A percentile compares a stretch with the other conserved stretches of the same genome.
Conservation (phyloP, 2,329 filamentous ascomycete species). For the Tolypocladium guangdongense region DNA sequence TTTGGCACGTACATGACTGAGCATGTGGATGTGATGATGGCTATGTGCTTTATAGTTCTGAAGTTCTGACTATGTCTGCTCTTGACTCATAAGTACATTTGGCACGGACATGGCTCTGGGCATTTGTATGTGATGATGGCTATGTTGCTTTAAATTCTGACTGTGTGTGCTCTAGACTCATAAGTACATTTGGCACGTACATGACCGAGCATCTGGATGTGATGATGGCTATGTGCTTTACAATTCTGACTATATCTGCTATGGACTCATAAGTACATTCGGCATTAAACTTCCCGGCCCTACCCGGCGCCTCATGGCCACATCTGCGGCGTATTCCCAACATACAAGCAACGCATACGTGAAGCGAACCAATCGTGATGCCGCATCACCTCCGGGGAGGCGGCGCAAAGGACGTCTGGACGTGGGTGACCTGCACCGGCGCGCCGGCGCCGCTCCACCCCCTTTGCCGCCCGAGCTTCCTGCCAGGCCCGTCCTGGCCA, state of each 20-base stretch:
- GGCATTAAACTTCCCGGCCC: background rate
- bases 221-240: background rate
- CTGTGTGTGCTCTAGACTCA: too few relatives aligned
- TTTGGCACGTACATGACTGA: too few relatives aligned
- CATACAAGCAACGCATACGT: background rate
- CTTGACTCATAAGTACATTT: too few relatives aligned
- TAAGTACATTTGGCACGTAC: too few relatives aligned
- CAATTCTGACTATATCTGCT: background rate
- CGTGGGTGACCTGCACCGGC: conserved; percentile 24
- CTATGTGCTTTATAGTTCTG: too few relatives aligned
- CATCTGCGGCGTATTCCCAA: background rate
- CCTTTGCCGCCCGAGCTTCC: background rate
- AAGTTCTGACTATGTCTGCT: too few relatives aligned
- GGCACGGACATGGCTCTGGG: too few relatives aligned
- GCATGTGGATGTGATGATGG: too few relatives aligned
- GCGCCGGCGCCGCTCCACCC: conserved; percentile 13
- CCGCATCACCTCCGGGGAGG: conserved; percentile 18
- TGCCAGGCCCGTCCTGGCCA: background rate
- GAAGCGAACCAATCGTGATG: background rate
- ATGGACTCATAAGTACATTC: background rate
- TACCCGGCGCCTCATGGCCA: background rate
- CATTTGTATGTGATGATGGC: too few relatives aligned
- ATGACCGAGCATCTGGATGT: background rate
- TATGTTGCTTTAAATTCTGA: too few relatives aligned
- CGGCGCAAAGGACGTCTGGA: conserved; percentile 28